phyloP scores from a whole-genome alignment of 2,329 filamentous ascomycete genomes.

The Fusarium sulawesiense region DNA sequence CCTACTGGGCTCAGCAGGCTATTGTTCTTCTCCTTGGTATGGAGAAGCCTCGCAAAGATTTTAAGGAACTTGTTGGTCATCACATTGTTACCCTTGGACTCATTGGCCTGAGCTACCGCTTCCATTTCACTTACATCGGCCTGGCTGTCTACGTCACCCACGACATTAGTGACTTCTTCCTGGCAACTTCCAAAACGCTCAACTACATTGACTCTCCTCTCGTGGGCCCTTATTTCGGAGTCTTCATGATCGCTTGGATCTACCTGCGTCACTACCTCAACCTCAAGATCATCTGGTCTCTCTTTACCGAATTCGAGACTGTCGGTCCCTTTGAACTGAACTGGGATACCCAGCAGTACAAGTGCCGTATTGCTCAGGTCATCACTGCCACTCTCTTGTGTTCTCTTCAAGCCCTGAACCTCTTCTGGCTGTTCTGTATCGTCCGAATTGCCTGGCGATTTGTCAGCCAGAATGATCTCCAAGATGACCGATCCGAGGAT shows the following conservation, averaged over 20 bases:
- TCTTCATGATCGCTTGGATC: slow-evolving; percentile 86
- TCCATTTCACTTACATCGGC: slow-evolving; percentile 97
- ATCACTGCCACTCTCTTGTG: slow-evolving; percentile 75
- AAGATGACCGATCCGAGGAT: slow-evolving; percentile 78
- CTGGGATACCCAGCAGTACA: slow-evolving; percentile 82
- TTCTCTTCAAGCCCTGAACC: slow-evolving; percentile 77
- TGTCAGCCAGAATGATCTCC: slow-evolving; percentile 67
- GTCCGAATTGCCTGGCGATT: slow-evolving; percentile 79
- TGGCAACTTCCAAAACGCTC: slow-evolving; percentile 90
- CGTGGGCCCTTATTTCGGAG: slow-evolving; percentile 84
- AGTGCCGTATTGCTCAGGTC: slow-evolving; percentile 75
- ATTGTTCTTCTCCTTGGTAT: slow-evolving; percentile 87
- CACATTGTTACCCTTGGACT: slow-evolving; percentile 89
- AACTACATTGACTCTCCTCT: slow-evolving; percentile 88
- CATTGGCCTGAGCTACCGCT: slow-evolving; percentile 89
- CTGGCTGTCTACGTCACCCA: slow-evolving; percentile 94
- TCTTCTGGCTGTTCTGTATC: slow-evolving; percentile 86
- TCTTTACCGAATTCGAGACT: slow-evolving; percentile 80
- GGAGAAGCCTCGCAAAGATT: slow-evolving; percentile 95
- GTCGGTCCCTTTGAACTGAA: slow-evolving; percentile 80
- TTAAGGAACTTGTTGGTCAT: slow-evolving; percentile 90
- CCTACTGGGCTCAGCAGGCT: slow-evolving; percentile 95
- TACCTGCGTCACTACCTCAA: slow-evolving; percentile 91
- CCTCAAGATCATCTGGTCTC: slow-evolving; percentile 78
- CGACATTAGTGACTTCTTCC: slow-evolving; percentile 95